Percentiles rank a stretch among this genome's conserved stretches.
Conservation (phyloP, 2,329 filamentous ascomycete genomes). For the Penicillium sp. region DNA sequence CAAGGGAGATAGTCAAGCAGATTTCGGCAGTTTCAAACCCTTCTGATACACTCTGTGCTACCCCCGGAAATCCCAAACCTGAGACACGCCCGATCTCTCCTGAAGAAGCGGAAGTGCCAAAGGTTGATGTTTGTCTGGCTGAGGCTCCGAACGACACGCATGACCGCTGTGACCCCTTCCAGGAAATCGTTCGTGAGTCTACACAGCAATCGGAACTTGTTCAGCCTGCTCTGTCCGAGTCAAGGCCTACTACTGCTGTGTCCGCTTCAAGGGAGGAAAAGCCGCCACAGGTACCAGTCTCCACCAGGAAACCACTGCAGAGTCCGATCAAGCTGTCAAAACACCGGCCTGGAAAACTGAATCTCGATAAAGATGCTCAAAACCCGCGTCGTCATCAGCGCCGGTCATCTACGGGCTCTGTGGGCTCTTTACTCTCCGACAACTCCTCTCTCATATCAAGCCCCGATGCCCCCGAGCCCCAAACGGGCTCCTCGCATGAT, state of each 20-base stretch:
- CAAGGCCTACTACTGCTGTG: conserved; percentile 10
- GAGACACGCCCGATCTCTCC: background rate
- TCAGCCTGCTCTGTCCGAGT: background rate
- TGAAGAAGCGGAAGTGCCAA: background rate
- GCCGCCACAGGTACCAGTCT: conserved; percentile 15
- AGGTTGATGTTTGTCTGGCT: background rate
- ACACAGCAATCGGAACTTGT: background rate
- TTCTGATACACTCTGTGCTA: background rate
- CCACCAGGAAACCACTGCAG: conserved; percentile 37
- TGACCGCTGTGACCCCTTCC: background rate
- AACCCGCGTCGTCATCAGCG: conserved; percentile 32
- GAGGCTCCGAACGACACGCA: background rate
- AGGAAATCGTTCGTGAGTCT: background rate
- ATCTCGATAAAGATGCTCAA: conserved; percentile 28
- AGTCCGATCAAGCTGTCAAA: conserved; percentile 44
- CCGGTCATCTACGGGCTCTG: conserved; percentile 39
- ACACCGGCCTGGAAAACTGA: conserved; percentile 28
- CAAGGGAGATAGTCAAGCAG: background rate
- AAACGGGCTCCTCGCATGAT: conserved; percentile 37
- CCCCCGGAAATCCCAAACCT: background rate
- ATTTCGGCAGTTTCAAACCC: background rate
- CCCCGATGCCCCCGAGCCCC: conserved; percentile 35
- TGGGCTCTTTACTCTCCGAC: conserved; percentile 39
- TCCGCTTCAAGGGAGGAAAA: conserved; percentile 9
- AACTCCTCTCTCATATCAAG: conserved; percentile 42